Evolutionary conservation across 2,329 filamentous ascomycete genomes (phyloP).

Genomic region (Xylariaceae sp.): DNA sequence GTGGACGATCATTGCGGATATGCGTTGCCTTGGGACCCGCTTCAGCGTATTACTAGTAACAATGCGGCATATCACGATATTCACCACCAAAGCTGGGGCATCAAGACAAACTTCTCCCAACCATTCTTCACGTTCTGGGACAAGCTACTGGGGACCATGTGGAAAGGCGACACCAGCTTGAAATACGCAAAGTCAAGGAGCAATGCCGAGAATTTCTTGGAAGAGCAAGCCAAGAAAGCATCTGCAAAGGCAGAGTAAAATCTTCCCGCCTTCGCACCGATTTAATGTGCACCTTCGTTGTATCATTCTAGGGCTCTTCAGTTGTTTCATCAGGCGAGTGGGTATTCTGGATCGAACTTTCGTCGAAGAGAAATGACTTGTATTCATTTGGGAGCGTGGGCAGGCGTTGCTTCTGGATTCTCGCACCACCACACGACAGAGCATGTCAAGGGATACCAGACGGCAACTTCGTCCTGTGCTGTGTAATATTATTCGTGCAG

Average conservation of each 20-base stretch:
- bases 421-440: conserved; percentile 8
- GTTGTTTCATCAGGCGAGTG: conserved; percentile 16
- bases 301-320: conserved; percentile 32
- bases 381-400: conserved; percentile 20
- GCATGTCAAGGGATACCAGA: conserved; percentile 5
- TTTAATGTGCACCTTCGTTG: conserved; percentile 25
- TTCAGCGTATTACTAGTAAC: conserved; percentile 90
- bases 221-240: conserved; percentile 51
- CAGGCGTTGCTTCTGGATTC: conserved; percentile 23
- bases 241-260: conserved; percentile 34
- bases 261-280: conserved; percentile 1
- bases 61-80: conserved; percentile 97
- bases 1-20: conserved; percentile 98
- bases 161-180: conserved; percentile 63
- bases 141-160: conserved; percentile 76
- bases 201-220: conserved; percentile 42
- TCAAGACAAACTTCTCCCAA: conserved; percentile 92
- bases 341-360: conserved; percentile 23
- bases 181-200: conserved; percentile 47
- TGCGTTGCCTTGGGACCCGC: conserved; percentile 89
- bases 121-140: conserved; percentile 98
- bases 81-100: conserved; percentile 98
- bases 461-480: conserved; percentile 4
- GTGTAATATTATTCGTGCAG: conserved; percentile 4
- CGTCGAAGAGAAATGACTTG: conserved; percentile 18